Percentiles rank a stretch among this genome's conserved stretches.
These are phyloP conservation scores for Aureobasidium sp. DNA, from an alignment of 2,329 filamentous ascomycete species.

Conservation along the genomic window DNA sequence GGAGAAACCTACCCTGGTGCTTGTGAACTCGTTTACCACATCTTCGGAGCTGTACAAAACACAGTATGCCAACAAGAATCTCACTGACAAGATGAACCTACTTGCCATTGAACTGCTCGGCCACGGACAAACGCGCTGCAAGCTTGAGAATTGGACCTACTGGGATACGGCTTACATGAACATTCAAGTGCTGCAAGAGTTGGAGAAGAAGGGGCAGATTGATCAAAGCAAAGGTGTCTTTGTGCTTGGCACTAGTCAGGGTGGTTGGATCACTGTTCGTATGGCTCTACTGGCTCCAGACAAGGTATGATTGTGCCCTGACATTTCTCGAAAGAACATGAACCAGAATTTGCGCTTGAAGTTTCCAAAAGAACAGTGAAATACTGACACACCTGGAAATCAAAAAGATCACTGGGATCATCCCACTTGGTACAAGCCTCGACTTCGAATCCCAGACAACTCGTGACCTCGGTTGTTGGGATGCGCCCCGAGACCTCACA, in stretches of 20 bases:
- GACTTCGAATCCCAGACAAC: slow-evolving; percentile 42
- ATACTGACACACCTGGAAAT: no score
- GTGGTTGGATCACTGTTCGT: slow-evolving; percentile 45
- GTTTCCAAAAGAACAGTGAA: no score
- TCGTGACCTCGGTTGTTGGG: slow-evolving; percentile 43
- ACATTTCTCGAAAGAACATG: neutral
- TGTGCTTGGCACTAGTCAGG: slow-evolving; percentile 47
- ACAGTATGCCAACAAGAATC: slow-evolving; percentile 25
- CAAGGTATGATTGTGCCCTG: slow-evolving; percentile 29
- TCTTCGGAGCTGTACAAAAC: slow-evolving; percentile 35
- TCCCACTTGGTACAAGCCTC: slow-evolving; percentile 47
- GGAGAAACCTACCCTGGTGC: slow-evolving; percentile 44
- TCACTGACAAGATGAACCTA: slow-evolving; percentile 38
- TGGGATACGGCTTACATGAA: slow-evolving; percentile 48
- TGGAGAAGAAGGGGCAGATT: slow-evolving; percentile 36
- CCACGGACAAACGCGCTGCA: slow-evolving; percentile 43
- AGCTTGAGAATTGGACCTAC: slow-evolving; percentile 45
- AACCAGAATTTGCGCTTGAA: no score
- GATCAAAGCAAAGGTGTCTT: slow-evolving; percentile 25
- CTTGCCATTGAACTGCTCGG: slow-evolving; percentile 48
- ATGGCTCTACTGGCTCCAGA: slow-evolving; percentile 47
- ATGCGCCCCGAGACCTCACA: slow-evolving; percentile 31
- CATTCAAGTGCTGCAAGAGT: slow-evolving; percentile 33
- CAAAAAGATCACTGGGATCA: slow-evolving; percentile 42
- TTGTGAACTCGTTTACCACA: slow-evolving; percentile 48